These are phyloP conservation scores for Stephanodiscus minutulus DNA, from an alignment of 108 stramenopile genomes.

Conservation along the genomic window DNA sequence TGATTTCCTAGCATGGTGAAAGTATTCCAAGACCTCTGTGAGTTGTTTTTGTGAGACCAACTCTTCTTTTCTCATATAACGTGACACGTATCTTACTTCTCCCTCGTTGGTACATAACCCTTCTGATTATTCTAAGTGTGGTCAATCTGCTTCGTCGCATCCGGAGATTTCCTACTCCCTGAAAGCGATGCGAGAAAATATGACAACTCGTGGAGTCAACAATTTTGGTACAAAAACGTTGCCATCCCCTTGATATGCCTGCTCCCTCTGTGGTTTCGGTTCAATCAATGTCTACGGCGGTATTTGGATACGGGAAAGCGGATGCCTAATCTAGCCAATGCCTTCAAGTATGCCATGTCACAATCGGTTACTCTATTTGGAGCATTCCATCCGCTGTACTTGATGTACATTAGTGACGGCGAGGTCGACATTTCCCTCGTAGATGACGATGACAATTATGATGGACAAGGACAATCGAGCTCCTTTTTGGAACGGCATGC, in stretches of 20 bases:
- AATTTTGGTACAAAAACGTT: conserved; percentile 73
- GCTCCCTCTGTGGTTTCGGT: conserved; percentile 85
- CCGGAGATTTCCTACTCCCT: conserved; percentile 75
- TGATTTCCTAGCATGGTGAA: conserved; percentile 74
- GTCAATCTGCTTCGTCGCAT: conserved; percentile 81
- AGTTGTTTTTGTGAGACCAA: too few relatives aligned
- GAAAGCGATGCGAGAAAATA: conserved; percentile 41
- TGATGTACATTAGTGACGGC: conserved; percentile 45
- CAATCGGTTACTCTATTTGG: conserved; percentile 92
- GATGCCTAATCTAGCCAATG: conserved; percentile 88
- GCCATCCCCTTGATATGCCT: conserved; percentile 82
- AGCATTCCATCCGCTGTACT: conserved; percentile 86
- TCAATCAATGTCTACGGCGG: conserved; percentile 91
- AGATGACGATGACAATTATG: conserved; percentile 24
- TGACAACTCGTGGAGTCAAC: conserved; percentile 50
- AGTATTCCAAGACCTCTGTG: conserved; percentile 83
- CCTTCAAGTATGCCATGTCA: conserved; percentile 89
- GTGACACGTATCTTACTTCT: too few relatives aligned
- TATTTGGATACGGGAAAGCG: conserved; percentile 83
- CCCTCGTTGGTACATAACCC: too few relatives aligned
- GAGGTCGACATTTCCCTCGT: conserved; percentile 2
- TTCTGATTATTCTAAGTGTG: conserved; percentile 45
- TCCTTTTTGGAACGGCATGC: background rate
- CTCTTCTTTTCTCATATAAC: too few relatives aligned
- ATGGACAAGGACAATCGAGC: background rate